These are phyloP conservation scores for Hippophae rhamnoides DNA, from an alignment of 306 rosid genomes.

Conservation along the genomic window DNA sequence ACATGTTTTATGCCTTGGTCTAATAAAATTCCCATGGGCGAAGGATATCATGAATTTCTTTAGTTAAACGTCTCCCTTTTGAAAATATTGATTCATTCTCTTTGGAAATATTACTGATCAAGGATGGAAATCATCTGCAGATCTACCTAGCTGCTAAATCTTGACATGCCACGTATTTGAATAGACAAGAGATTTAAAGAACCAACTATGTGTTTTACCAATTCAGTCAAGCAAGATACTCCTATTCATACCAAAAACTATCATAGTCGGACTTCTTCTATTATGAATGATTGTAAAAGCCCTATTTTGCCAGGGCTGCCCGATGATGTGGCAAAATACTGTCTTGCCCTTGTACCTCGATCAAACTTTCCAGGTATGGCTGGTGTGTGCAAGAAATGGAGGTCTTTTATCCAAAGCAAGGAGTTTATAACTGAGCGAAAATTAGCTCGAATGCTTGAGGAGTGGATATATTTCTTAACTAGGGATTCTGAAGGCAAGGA, in stretches of 20 bases:
- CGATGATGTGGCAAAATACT: slow-evolving; percentile 80
- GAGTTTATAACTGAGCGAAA: slow-evolving; percentile 62
- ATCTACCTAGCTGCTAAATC: slow-evolving; percentile 24
- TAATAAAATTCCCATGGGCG: slow-evolving; percentile 74
- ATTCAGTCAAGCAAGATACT: slow-evolving; percentile 30
- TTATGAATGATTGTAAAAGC: slow-evolving; percentile 27
- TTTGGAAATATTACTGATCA: slow-evolving; percentile 21
- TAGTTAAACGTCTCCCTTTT: slow-evolving; percentile 22
- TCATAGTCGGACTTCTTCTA: slow-evolving; percentile 25
- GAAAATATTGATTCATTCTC: slow-evolving; percentile 15
- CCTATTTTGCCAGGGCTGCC: slow-evolving; percentile 71
- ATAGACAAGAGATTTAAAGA: slow-evolving; percentile 47
- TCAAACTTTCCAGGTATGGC: slow-evolving; percentile 55
- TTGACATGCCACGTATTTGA: slow-evolving; percentile 42
- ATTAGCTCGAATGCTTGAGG: slow-evolving; percentile 73
- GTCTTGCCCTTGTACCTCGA: slow-evolving; percentile 92
- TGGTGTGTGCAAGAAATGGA: slow-evolving; percentile 81
- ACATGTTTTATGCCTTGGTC: slow-evolving; percentile 89
- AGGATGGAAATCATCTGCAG: slow-evolving; percentile 19
- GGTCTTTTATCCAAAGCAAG: slow-evolving; percentile 64
- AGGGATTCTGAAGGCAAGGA: slow-evolving; percentile 44
- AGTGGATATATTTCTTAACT: slow-evolving; percentile 83
- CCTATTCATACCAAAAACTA: slow-evolving; percentile 31
- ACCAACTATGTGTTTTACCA: slow-evolving; percentile 50
- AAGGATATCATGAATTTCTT: slow-evolving; percentile 63